A percentile compares a stretch with the other conserved stretches of the same genome.
These are phyloP conservation scores for Neckera pumila DNA, from an alignment of 225 moss, liverwort and hornwort genomes.

Conservation along the genomic window DNA sequence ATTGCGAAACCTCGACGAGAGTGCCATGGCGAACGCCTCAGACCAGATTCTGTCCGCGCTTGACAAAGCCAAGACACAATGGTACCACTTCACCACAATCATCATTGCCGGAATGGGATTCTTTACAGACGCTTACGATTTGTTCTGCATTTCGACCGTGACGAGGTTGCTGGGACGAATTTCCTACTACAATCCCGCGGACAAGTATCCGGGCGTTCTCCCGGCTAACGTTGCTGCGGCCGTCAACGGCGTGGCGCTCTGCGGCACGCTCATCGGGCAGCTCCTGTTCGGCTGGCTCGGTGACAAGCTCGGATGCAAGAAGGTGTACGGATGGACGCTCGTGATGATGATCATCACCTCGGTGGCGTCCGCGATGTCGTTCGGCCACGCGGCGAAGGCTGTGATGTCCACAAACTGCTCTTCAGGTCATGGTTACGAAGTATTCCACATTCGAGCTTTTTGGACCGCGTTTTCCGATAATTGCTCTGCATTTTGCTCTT, in stretches of 20 bases:
- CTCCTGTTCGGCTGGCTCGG: constrained; percentile 2
- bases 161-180: constrained; percentile 20
- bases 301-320: constrained; percentile 1
- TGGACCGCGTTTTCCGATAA: not conserved
- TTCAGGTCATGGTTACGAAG: not conserved
- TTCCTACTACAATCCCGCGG: constrained; percentile 9
- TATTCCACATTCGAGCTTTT: not conserved
- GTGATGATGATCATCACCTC: not conserved
- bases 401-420: not conserved
- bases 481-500: not conserved
- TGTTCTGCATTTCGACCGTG: constrained; percentile 28
- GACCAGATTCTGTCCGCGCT: not conserved
- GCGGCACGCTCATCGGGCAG: not conserved
- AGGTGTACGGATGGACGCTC: not conserved
- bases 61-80: not conserved
- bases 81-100: not conserved
- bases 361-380: not conserved
- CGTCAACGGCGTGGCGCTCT: constrained; percentile 3
- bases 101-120: not conserved
- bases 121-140: constrained; percentile 10
- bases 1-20: not conserved
- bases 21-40: not conserved
- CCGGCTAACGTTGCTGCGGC: not conserved
- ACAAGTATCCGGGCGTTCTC: constrained; percentile 1
- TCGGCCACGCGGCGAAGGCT: not conserved